Percentiles rank a stretch among this genome's conserved stretches.
Evolutionary conservation across 805 yeast species (phyloP).

Genomic region (Ogataea polymorpha): DNA sequence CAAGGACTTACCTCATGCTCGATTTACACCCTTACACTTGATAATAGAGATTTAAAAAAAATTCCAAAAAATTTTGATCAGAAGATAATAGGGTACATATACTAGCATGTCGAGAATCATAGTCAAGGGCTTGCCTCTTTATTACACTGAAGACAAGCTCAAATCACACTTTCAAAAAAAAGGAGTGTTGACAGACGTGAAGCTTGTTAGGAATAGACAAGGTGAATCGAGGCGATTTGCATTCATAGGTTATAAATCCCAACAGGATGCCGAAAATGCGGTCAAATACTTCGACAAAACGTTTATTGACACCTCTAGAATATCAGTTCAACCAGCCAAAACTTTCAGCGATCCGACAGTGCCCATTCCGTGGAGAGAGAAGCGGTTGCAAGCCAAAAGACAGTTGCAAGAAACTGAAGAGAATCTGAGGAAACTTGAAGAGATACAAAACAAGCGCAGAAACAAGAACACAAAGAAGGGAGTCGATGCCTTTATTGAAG

Average conservation of each 20-base stretch:
- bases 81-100: not conserved
- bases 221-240: constrained; percentile 94
- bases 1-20: not conserved
- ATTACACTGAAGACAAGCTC: constrained; percentile 70
- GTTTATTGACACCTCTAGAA: constrained; percentile 76
- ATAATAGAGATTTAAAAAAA: not conserved
- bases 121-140: constrained; percentile 83
- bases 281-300: constrained; percentile 72
- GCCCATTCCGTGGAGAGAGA: constrained; percentile 62
- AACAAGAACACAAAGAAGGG: constrained; percentile 33
- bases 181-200: constrained; percentile 80
- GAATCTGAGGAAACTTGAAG: constrained; percentile 46
- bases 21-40: constrained; percentile 5
- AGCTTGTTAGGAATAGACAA: constrained; percentile 70
- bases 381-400: constrained; percentile 48
- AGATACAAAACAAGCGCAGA: constrained; percentile 40
- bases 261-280: constrained; percentile 73
- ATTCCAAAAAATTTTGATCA: constrained; percentile 6
- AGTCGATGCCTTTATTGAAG: constrained; percentile 40
- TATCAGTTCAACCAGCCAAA: constrained; percentile 80
- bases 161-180: constrained; percentile 55
- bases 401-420: constrained; percentile 49
- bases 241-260: constrained; percentile 79
- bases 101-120: constrained; percentile 73
- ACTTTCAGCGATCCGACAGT: constrained; percentile 81